These are phyloP conservation scores for Wickerhamiella pararugosa DNA, from an alignment of 1,139 yeast genomes.

Conservation along the genomic window DNA sequence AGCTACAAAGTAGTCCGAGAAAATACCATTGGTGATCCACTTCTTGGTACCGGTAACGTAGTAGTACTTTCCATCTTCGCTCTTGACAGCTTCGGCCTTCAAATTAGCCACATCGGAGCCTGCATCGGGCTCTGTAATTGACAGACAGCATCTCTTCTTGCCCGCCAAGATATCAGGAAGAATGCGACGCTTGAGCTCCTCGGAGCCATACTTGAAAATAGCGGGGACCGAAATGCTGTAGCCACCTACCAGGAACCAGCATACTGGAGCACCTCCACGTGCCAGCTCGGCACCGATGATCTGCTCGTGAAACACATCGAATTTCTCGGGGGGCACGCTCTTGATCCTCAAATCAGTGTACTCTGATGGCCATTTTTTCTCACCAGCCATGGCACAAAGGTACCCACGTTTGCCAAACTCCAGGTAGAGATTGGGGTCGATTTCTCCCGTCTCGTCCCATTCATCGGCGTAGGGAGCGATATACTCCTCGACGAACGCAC, in stretches of 20 bases:
- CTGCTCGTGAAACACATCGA: conserved; percentile 28
- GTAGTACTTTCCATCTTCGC: conserved; percentile 28
- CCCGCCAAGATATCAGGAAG: conserved; percentile 27
- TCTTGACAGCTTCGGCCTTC: conserved; percentile 26
- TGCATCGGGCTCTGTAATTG: conserved; percentile 32
- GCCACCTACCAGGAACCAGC: conserved; percentile 30
- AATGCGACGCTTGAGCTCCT: conserved; percentile 23
- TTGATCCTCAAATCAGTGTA: conserved; percentile 17
- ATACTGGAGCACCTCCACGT: conserved; percentile 25
- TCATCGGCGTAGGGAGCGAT: conserved; percentile 29
- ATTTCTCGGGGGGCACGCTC: conserved; percentile 19
- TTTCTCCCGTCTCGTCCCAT: conserved; percentile 29
- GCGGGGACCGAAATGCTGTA: conserved; percentile 30
- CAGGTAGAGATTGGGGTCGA: conserved; percentile 20
- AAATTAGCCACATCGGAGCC: conserved; percentile 32
- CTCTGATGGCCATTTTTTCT: conserved; percentile 21
- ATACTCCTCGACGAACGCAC: conserved; percentile 27
- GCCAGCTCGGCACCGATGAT: conserved; percentile 27
- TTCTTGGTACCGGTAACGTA: conserved; percentile 32
- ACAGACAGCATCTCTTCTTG: conserved; percentile 27
- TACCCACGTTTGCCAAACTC: conserved; percentile 24
- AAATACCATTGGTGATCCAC: conserved; percentile 33
- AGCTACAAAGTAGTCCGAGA: conserved; percentile 30
- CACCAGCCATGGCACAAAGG: conserved; percentile 22
- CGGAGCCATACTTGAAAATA: conserved; percentile 24